Conservation (phyloP, 257 asterid species). For the Forsythia suspensa region DNA sequence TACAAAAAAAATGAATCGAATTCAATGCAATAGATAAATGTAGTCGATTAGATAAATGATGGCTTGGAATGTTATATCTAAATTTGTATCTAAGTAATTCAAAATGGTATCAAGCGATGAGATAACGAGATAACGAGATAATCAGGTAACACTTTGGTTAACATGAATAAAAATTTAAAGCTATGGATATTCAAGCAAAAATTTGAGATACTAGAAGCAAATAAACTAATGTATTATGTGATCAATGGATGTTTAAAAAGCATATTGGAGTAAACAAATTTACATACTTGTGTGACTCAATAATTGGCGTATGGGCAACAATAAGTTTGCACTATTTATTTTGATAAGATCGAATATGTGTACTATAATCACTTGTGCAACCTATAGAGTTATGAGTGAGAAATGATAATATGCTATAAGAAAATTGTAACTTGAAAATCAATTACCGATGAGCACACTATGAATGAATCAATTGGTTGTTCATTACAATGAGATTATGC, state of each 20-base stretch:
- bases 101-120: no score
- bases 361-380: constrained; percentile 92
- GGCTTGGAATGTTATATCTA: no score
- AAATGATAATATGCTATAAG: constrained; percentile 11
- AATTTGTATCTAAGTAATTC: no score
- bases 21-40: no score
- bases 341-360: constrained; percentile 72
- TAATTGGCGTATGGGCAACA: constrained; percentile 73
- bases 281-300: constrained; percentile 90
- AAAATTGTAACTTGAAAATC: neutral
- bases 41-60: no score
- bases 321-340: constrained; percentile 80
- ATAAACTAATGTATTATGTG: no score
- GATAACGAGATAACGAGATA: no score
- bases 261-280: constrained; percentile 16
- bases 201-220: no score
- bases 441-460: neutral
- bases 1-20: no score
- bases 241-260: neutral
- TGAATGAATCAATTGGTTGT: constrained; percentile 6
- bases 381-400: constrained; percentile 47
- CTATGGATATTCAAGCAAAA: no score
- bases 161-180: no score
- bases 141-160: no score
- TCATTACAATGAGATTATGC: neutral